Base-by-base conservation (phyloP, 2,329 filamentous ascomycete genomes). In the Chrysosporium queenslandicum region DNA sequence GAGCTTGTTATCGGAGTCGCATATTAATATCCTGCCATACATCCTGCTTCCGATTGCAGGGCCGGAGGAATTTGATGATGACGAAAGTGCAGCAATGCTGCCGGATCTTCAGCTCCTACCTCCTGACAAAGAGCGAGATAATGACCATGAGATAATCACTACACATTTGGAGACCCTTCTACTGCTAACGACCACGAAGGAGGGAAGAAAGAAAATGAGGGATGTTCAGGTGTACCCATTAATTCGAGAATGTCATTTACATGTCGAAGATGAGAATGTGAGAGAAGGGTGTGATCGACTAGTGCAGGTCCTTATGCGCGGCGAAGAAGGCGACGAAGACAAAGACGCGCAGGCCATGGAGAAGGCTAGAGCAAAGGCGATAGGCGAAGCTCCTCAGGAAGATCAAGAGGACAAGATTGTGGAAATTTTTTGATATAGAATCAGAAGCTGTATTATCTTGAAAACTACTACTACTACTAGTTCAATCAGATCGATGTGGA, bases 101-200 rank as follows among this genome's bases (percentile, higher is more conserved):
- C 83, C 89, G 0, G 92, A 97, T 66, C 74, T 95, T 57, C 91
- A 97, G 69, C 77, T 97, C 0, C 76, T 97, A 9, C 85, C 89
- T 0, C 86, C 89, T 0, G 89, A 96, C 64, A 97, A 98, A 75
- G 75, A 84, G 69, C 80, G 91, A 37, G 92, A 98, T 58, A 68
- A 77, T 2, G 87, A 96, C 61, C 68, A 71, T 14, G 78, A 80
- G 43, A 92, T 95, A 58, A 76, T 96, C 50, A 80, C 85, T 64
- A 92, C 87, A 2, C 90, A 97, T 66, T 70, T 98, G 18, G 92
- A 98, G 71, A 95, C 89, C 0, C 68, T 98, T 51, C 77, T 90
- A 53, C 71, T 98, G 16, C 69, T 98, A 53, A 90, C 87, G 0
- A 90, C 86, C 4, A 91, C 87, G 6, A 76, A 80, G 5, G 75